Conservation (phyloP, 2,329 filamentous ascomycete genomes). For the Cryphonectria naterciae region DNA sequence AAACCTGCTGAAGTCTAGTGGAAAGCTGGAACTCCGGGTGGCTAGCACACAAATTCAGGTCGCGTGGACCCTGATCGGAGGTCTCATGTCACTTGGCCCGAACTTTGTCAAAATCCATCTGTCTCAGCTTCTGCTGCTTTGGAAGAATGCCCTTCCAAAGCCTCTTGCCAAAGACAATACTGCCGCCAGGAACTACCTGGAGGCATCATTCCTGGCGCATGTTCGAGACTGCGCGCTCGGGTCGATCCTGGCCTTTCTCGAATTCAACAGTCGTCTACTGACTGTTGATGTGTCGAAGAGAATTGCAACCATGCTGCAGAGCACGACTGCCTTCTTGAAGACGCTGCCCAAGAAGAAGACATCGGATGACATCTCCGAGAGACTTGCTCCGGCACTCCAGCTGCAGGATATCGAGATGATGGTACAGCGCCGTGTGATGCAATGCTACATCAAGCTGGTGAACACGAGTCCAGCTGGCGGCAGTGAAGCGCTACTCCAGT, state of each 20-base stretch:
- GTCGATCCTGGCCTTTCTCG: conserved; percentile 87
- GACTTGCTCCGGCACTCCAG: conserved; percentile 83
- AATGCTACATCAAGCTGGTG: conserved; percentile 92
- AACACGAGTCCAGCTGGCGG: conserved; percentile 84
- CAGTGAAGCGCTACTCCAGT: conserved; percentile 84
- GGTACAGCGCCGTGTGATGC: conserved; percentile 88
- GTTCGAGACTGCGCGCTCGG: conserved; percentile 93
- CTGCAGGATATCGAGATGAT: conserved; percentile 89
- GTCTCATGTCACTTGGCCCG: conserved; percentile 92
- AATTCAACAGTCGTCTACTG: conserved; percentile 88
- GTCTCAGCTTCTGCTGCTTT: conserved; percentile 87
- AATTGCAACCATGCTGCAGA: conserved; percentile 92
- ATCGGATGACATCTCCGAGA: conserved; percentile 83
- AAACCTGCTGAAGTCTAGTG: conserved; percentile 87
- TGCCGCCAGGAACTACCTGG: conserved; percentile 78
- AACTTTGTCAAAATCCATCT: conserved; percentile 99
- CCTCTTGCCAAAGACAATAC: conserved; percentile 93
- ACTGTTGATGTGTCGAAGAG: conserved; percentile 94
- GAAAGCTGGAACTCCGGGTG: conserved; percentile 85
- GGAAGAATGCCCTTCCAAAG: conserved; percentile 96
- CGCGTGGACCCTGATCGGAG: conserved; percentile 95
- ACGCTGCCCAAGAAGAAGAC: conserved; percentile 82
- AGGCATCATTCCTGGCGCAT: conserved; percentile 91
- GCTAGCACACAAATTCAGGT: conserved; percentile 97
- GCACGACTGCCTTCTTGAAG: conserved; percentile 87